Base-by-base conservation (phyloP, 2,329 filamentous ascomycete species). In the Aspergillus eucalypticola region DNA sequence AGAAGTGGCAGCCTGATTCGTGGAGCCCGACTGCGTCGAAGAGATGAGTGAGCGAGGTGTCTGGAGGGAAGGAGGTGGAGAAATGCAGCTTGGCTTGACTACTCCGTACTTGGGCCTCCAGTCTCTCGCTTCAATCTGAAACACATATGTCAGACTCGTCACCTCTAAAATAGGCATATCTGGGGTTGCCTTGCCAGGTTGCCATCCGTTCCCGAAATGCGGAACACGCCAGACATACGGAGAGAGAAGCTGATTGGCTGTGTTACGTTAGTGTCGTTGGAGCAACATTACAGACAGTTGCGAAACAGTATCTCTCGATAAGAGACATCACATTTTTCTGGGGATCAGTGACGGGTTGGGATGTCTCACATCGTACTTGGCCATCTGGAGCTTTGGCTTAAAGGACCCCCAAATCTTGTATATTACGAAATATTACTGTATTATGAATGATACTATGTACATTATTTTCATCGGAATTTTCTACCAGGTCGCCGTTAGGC, bases 1-100 rank as follows among this genome's bases (percentile, higher is more conserved):
- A 90, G 71, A 79, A 76, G n/a, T 90, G 87, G 87, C 86, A 90
- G 73, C 89, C 89, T 0, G 71, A 84, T 51, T 77, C 85, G 3
- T 91, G 88, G 88, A 77, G 73, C 5, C 86, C 86, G 3, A 73
- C 74, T 2, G 66, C 78, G n/a, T 71, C 72, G 29, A 79, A 76
- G 66, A 67, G 72, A 60, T 78, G 69, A 73, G 32, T 38, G 69
- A 73, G 29, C 27, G 8, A 39, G 23, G 5, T 10, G 23, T 50
- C 15, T 10, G 25, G 1, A 17, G 25, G 3, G 25, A 32, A 17
- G 3, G 23, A 29, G 15, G 25, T 17, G 15, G 46, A 11, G 27
- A 15, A n/a, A 1, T 19, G 8, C 7, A 19, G 46, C n/a, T 29
- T 32, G 11, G 25, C 25, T 49, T n/a, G 15, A 4, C 4, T 3